A percentile compares a stretch with the other conserved stretches of the same genome.
Conservation (phyloP, 2,329 filamentous ascomycete species). For the Mycosphaerelloides madeirae region DNA sequence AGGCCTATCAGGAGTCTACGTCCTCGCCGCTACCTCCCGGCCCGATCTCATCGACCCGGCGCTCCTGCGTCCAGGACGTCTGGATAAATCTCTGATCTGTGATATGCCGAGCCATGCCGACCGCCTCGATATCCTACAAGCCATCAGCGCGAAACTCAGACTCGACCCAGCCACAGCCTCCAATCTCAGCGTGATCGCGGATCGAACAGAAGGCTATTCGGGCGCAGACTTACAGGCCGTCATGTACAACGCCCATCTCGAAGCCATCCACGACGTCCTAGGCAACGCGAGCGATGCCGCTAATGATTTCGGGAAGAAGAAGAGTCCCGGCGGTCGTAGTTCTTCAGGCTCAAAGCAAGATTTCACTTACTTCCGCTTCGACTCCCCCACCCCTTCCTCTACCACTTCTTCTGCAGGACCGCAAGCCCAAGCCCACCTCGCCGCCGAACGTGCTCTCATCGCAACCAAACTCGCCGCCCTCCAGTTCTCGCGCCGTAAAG, state of each 20-base stretch:
- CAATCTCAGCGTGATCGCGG: slow-evolving; percentile 52
- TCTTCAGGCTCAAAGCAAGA: slow-evolving; percentile 36
- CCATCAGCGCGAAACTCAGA: slow-evolving; percentile 75
- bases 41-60: slow-evolving; percentile 96
- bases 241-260: slow-evolving; percentile 92
- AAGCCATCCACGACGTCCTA: slow-evolving; percentile 92
- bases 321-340: slow-evolving; percentile 20
- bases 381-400: slow-evolving; percentile 39
- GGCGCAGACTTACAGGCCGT: slow-evolving; percentile 93
- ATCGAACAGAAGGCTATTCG: slow-evolving; percentile 79
- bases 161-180: slow-evolving; percentile 52
- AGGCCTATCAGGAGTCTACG: slow-evolving; percentile 89
- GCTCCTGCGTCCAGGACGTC: slow-evolving; percentile 78
- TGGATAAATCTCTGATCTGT: slow-evolving; percentile 91
- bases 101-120: slow-evolving; percentile 79
- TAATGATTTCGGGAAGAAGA: slow-evolving; percentile 32
- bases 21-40: slow-evolving; percentile 86
- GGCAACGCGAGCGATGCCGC: slow-evolving; percentile 39
- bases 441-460: slow-evolving; percentile 69
- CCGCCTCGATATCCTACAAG: slow-evolving; percentile 79
- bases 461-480: slow-evolving; percentile 77
- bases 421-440: slow-evolving; percentile 46
- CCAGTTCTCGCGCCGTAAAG: slow-evolving; percentile 63
- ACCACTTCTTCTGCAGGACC: slow-evolving; percentile 37
- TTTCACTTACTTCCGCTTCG: slow-evolving; percentile 82